Evolutionary conservation across 257 asterid species (phyloP), one percentile per base, ranked within the genome.

Genomic region (Fraxinus quadrangulata): DNA sequence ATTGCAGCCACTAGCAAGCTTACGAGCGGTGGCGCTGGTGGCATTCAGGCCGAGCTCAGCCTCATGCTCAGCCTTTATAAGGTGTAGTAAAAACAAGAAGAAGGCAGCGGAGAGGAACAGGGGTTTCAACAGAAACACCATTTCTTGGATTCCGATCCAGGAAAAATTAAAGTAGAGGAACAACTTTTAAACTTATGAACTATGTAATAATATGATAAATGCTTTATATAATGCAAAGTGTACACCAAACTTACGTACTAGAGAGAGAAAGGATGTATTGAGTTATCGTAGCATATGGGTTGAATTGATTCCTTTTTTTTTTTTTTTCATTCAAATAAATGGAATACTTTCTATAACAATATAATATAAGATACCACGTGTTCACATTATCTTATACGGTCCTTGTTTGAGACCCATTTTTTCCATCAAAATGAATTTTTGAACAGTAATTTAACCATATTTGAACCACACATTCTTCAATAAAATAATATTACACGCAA

Each of bases 1-100:
- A 70, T 93, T 90, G 87, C 99, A 95, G 1, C 88, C 51, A 0
- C 83, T 79, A 70, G 81, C 87, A 47, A 78, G 87, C 73, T 76
- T 82, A 75, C 69, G 69, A 26, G 71, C 84, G 37, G 70, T 75
- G 83, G 83, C 11, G 72, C 70, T 68, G 82, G 78, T 80, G 74
- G 30, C 75, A 47, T 85, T 85, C 77, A 21, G 79, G 85, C 72
- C 71, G 49, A 39, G 80, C 79, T 79, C 88, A 1, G 77, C 85
- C 66, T 63, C 78, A 5, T 76, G 40, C 71, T 42, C 51, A 42
- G 51, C 83, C 66, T 87, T 88, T 56, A 79, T 63, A 28, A 82
- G 79, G n/a, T 83, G 76, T 34, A 34, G 40, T 51, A 86, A 73
- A 28, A 86, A 74, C 13, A 94, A 75, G 2, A 86, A 73, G 54